Evolutionary conservation across 495 filamentous ascomycete genomes (phyloP).

Genomic region (Xylaria bambusicola): DNA sequence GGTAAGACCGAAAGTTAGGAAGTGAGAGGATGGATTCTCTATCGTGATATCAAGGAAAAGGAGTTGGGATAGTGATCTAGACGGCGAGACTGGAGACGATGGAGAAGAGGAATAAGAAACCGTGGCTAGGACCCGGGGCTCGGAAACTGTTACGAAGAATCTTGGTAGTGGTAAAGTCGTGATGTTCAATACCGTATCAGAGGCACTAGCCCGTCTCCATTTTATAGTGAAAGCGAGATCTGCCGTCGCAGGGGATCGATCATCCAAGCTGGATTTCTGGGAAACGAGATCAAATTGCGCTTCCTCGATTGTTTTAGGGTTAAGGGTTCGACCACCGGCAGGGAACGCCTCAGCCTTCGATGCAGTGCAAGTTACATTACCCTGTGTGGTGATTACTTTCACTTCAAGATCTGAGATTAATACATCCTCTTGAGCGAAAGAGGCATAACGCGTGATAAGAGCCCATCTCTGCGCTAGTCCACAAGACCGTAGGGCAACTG

Average conservation of each 20-base stretch:
- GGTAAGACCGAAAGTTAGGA: constrained; percentile 83
- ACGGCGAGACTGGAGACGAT: constrained; percentile 10
- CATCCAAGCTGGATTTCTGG: constrained; percentile 75
- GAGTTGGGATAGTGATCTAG: constrained; percentile 28
- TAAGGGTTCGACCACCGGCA: constrained; percentile 42
- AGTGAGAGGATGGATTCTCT: constrained; percentile 93
- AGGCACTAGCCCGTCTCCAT: constrained; percentile 62
- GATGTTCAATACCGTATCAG: constrained; percentile 48
- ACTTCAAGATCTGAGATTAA: constrained; percentile 65
- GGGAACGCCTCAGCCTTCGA: constrained; percentile 35
- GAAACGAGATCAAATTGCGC: constrained; percentile 70
- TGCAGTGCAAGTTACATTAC: constrained; percentile 44
- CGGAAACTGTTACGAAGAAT: constrained; percentile 73
- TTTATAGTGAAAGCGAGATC: constrained; percentile 74
- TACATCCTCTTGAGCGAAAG: constrained; percentile 72
- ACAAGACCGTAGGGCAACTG: constrained; percentile 24
- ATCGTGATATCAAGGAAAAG: constrained; percentile 64
- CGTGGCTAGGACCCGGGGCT: constrained; percentile 83
- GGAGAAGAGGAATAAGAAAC: constrained; percentile 46
- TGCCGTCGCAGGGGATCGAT: constrained; percentile 68
- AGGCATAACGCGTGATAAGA: constrained; percentile 69
- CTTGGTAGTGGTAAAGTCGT: constrained; percentile 72
- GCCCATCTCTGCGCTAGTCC: constrained; percentile 84
- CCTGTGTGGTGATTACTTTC: constrained; percentile 54
- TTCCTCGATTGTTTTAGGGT: constrained; percentile 65